These are phyloP conservation scores for Anthracocystis walkeri DNA, from an alignment of 1,284 basidiomycete species.

Conservation along the genomic window DNA sequence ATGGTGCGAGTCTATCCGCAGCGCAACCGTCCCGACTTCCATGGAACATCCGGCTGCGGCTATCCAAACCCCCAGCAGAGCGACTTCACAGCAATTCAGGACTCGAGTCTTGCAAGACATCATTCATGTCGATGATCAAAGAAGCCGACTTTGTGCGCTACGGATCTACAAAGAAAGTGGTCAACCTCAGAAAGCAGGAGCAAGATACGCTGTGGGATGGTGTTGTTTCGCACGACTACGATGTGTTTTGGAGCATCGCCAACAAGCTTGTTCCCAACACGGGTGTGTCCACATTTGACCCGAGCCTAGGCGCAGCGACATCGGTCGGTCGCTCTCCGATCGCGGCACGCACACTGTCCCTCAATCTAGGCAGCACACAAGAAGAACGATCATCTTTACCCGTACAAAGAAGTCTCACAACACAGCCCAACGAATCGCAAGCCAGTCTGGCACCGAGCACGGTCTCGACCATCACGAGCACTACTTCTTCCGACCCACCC, in stretches of 20 bases:
- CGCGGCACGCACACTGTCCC: constrained; percentile 21
- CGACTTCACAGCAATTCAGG: constrained; percentile 52
- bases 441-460: constrained; percentile 43
- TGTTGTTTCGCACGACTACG: constrained; percentile 82
- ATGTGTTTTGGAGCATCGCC: constrained; percentile 91
- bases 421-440: constrained; percentile 43
- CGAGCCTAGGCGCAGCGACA: background rate
- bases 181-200: constrained; percentile 57
- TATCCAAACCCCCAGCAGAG: constrained; percentile 53
- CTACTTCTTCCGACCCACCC: constrained; percentile 34
- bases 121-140: constrained; percentile 65
- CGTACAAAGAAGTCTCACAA: constrained; percentile 35
- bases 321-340: constrained; percentile 16
- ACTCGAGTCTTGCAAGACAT: constrained; percentile 51
- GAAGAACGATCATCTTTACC: constrained; percentile 20
- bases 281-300: background rate
- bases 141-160: constrained; percentile 65
- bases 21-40: constrained; percentile 29
- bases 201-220: constrained; percentile 64
- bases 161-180: constrained; percentile 59
- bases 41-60: constrained; percentile 53
- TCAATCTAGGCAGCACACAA: constrained; percentile 20
- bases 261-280: constrained; percentile 77
- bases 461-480: constrained; percentile 38
- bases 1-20: background rate